Evolutionary conservation across 164 flowering plant species (phyloP).

Genomic region (Protea cynaroides): DNA sequence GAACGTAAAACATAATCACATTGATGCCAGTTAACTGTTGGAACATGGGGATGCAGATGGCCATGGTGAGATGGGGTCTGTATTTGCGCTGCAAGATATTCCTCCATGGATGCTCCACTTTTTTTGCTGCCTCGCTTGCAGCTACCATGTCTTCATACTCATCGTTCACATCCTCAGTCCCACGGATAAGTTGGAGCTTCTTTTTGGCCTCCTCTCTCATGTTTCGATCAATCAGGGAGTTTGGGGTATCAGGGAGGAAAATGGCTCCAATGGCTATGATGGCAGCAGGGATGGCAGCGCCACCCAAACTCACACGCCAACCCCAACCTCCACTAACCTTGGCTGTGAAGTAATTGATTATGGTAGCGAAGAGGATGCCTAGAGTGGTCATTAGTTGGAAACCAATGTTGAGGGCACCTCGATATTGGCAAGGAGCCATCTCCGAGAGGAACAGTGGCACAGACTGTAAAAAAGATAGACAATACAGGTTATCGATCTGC

Average conservation of each 20-base stretch:
- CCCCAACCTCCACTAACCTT: conserved; percentile 37
- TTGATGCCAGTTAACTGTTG: conserved; percentile 30
- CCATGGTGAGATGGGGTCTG: conserved; percentile 27
- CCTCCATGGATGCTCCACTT: conserved; percentile 21
- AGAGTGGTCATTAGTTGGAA: conserved; percentile 29
- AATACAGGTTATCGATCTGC: no score
- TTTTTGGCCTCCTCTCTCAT: conserved; percentile 11
- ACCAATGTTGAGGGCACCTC: conserved; percentile 28
- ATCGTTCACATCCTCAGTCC: conserved; percentile 12
- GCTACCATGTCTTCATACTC: conserved; percentile 15
- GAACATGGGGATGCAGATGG: conserved; percentile 26
- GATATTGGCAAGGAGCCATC: conserved; percentile 30
- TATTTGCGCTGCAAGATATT: conserved; percentile 18
- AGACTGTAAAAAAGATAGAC: conserved; percentile 14
- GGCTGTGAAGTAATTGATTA: conserved; percentile 22
- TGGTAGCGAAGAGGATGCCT: conserved; percentile 25
- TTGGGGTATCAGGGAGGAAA: conserved; percentile 35
- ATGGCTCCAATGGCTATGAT: conserved; percentile 25
- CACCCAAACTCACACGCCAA: conserved; percentile 29
- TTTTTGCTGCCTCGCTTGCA: conserved; percentile 20
- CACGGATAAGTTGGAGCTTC: conserved; percentile 24
- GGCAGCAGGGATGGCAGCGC: conserved; percentile 28
- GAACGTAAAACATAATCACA: conserved; percentile 28
- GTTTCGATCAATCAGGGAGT: conserved; percentile 24
- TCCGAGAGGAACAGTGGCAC: conserved; percentile 35